A percentile compares a stretch with the other conserved stretches of the same genome.
Conservation (phyloP, 192 early-diverging fungal genomes). For the Diversispora epigaea region DNA sequence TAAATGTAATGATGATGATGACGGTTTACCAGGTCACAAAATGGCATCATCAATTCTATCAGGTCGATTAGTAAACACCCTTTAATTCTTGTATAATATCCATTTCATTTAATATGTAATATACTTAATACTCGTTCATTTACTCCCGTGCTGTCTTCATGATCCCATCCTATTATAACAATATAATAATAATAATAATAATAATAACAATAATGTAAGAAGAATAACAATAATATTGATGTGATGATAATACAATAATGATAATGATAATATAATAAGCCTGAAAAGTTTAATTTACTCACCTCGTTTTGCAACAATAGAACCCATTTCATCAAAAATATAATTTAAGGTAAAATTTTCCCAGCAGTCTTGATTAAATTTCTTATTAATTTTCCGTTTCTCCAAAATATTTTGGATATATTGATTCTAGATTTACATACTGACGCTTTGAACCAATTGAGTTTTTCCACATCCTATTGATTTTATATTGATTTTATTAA, state of each 20-base stretch:
- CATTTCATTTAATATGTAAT: conserved; percentile 96
- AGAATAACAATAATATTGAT: no score
- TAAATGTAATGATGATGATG: neutral
- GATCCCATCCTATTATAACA: conserved; percentile 40
- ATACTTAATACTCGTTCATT: conserved; percentile 90
- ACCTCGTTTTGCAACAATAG: conserved; percentile 82
- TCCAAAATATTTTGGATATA: conserved; percentile 65
- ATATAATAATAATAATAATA: neutral
- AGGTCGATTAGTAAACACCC: conserved; percentile 85
- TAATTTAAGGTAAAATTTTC: conserved; percentile 80
- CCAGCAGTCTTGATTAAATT: conserved; percentile 78
- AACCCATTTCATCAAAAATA: conserved; percentile 97
- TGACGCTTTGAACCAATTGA: conserved; percentile 72
- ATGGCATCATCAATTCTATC: conserved; percentile 86
- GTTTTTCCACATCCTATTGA: conserved; percentile 92
- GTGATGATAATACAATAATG: neutral
- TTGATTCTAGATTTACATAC: conserved; percentile 75
- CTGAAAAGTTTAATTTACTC: neutral
- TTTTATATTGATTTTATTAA: neutral
- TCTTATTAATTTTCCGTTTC: conserved; percentile 72
- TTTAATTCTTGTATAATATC: conserved; percentile 88
- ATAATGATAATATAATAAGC: neutral
- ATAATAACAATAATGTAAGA: neutral
- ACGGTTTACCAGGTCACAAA: conserved; percentile 63
- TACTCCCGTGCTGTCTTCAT: conserved; percentile 69